A percentile compares a stretch with the other conserved stretches of the same genome.
Evolutionary conservation across 1,284 basidiomycete genomes (phyloP).

Genomic region (Austroboletus rostrupii): DNA sequence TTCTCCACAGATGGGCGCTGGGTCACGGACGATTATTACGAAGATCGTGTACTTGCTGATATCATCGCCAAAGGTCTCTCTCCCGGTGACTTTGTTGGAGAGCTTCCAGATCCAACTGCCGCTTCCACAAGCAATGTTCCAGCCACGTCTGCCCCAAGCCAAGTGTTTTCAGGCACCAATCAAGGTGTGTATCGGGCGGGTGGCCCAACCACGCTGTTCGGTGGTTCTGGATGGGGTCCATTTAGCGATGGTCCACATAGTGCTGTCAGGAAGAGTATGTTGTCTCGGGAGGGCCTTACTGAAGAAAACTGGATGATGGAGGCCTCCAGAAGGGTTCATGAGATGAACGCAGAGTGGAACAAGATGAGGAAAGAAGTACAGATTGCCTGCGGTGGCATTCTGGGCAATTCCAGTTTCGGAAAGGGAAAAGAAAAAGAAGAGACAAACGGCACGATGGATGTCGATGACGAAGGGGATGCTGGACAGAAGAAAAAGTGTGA

Average conservation of each 20-base stretch:
- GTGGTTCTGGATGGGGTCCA: slow-evolving; percentile 75
- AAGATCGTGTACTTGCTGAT: slow-evolving; percentile 72
- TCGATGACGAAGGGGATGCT: slow-evolving; percentile 17
- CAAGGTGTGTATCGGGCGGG: slow-evolving; percentile 75
- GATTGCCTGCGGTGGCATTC: slow-evolving; percentile 41
- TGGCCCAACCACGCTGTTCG: slow-evolving; percentile 86
- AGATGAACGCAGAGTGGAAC: slow-evolving; percentile 62
- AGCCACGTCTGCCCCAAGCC: slow-evolving; percentile 31
- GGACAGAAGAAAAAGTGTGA: slow-evolving; percentile 34
- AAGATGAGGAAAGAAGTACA: slow-evolving; percentile 59
- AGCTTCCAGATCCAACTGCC: slow-evolving; percentile 67
- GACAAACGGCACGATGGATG: slow-evolving; percentile 22
- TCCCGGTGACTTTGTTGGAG: slow-evolving; percentile 73
- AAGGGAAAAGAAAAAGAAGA: slow-evolving; percentile 27
- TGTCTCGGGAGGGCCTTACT: slow-evolving; percentile 69
- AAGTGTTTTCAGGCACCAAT: slow-evolving; percentile 38
- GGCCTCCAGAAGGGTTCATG: slow-evolving; percentile 61
- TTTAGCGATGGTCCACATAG: slow-evolving; percentile 81
- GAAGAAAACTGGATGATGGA: slow-evolving; percentile 89
- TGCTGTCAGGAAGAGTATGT: slow-evolving; percentile 68
- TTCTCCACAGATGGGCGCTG: slow-evolving; percentile 71
- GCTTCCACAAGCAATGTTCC: slow-evolving; percentile 39
- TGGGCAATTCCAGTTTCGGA: slow-evolving; percentile 23
- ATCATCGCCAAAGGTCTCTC: slow-evolving; percentile 69
- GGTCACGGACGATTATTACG: slow-evolving; percentile 95